Evolutionary conservation across 208 protist genomes (phyloP), one percentile per base, ranked within the genome.

Genomic region (Crithidia acanthocephali): DNA sequence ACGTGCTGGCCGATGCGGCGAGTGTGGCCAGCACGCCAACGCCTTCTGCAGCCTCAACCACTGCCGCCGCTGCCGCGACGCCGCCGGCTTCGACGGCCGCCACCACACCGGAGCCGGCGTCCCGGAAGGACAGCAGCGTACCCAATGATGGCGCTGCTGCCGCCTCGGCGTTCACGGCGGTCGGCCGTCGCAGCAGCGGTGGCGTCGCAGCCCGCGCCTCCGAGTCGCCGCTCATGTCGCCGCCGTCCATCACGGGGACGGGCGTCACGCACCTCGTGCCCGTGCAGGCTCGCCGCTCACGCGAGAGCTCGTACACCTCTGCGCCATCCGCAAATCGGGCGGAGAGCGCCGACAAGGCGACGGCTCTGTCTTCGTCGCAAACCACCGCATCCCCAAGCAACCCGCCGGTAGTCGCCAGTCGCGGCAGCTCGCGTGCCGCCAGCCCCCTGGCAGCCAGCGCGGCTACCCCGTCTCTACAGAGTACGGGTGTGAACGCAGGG

Each of bases 1-100:
- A 72, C 18, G 56, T 76, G 16, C 30, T 62, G 52, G 63, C 69
- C 8, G 63, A 74, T 32, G 28, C 20, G 27, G 32, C 53, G 28
- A 55, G 32, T 28, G 42, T 47, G 5, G 13, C 61, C 15, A 2
- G 25, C 5, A 57, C n/a, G 6, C 25, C 44, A n/a, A 28, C 47
- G 2, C 9, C 48, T 8, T 0, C 61, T 7, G 15, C 51, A 10
- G 58, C 27, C 47, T n/a, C 42, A 0, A 20, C 5, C 9, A n/a
- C 33, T 15, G 20, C 53, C 0, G 44, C 70, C 0, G 6, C 57
- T 13, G 47, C 44, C 2, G 25, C 57, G 1, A 37, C 52, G 4
- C n/a, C 44, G 9, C 20, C 28, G 30, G 15, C 45, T 18, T 9
- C 37, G 27, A 20, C 37, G 56, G 18, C 50, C 25, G 22, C 44